Evolutionary conservation across 73 alveolate genomes (phyloP), one percentile per base, ranked within the genome.

Genomic region (Paramecium sexaurelia): DNA sequence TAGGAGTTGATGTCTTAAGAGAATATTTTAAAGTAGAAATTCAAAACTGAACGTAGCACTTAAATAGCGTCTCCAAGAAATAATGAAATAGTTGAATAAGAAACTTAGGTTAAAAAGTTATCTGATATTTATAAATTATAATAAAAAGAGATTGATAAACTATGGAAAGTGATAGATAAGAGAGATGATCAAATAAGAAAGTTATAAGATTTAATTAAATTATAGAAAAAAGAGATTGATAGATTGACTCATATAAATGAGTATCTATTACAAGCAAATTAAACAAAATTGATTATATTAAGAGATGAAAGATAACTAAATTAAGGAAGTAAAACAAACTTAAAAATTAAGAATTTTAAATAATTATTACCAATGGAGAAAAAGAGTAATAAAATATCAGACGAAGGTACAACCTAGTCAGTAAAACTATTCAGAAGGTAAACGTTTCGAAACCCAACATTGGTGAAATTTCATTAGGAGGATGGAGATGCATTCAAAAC

Each of bases 251-350:
- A 73, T 6, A 73, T 73, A 1, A 73, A 73, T 36, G 87, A 73
- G 35, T 73, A 73, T 20, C 32, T 73, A 13, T 5, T 73, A 39
- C 39, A 73, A 6, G 55, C 87, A 5, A 73, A 73, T 73, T 4
- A 73, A 35, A 17, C 55, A 9, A 73, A 73, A 73, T 37, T 73
- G 35, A 73, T 32, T 20, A 27, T 73, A 15, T 35, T 73, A n/a
- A 73, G 87, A 73, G 87, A 73, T 35, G 87, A 73, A 41, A 73
- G 87, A n/a, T 26, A 66, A 66, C 13, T 73, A 37, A 73, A 32
- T 73, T n/a, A 73, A 35, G 57, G 55, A 7, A 9, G 32, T n/a
- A 51, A 51, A 8, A 1, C 67, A 51, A 51, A 51, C 67, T 5
- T 4, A 51, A 51, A 51, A 17, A 15, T 9, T 15, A 73, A 73